Base-by-base conservation (phyloP, 2,329 filamentous ascomycete genomes). In the Pseudocercospora pini-densiflorae region DNA sequence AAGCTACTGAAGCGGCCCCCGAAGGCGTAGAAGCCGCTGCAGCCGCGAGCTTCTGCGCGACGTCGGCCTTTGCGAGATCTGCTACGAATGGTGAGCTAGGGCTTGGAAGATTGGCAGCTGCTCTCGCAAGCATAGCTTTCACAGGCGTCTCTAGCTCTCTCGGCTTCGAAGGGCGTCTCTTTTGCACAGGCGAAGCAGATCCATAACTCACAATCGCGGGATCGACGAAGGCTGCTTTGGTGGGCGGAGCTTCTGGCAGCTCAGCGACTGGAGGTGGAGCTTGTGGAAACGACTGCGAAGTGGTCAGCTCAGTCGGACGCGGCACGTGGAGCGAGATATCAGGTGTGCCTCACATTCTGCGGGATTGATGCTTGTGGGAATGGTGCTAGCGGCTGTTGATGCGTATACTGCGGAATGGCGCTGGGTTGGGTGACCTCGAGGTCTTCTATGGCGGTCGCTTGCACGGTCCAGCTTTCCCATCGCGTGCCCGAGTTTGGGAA, bases 181-280 rank as follows among this genome's bases (percentile, higher is more conserved):
- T 70, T 19, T 43, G 70, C 16, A 64, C 72, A 55, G 74, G 77
- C 59, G 73, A 78, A 67, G 69, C 40, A 19, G 73, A 82, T 21
- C 78, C 78, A 76, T 92, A 86, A 75, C 92, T 93, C 54, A 96
- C 77, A 63, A 96, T 96, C 3, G 92, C 92, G 10, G 92, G 92
- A 73, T 96, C 92, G n/a, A 90, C 85, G 74, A 95, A 93, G 0
- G 83, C 73, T 31, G 55, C 19, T 8, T 74, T 59, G 23, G 82
- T 76, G 29, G 65, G 53, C 12, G 57, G 33, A 29, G 33, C 33
- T 31, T 63, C 65, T 36, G 71, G 65, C 27, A 74, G 69, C 45
- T 73, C 72, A 63, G 75, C 67, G 45, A 67, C 64, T 45, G 61
- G 65, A 6, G 40, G 40, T 7, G 40, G 40, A 3, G 3, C 6